Conservation (phyloP, 257 asterid species). For the Plantago major region DNA sequence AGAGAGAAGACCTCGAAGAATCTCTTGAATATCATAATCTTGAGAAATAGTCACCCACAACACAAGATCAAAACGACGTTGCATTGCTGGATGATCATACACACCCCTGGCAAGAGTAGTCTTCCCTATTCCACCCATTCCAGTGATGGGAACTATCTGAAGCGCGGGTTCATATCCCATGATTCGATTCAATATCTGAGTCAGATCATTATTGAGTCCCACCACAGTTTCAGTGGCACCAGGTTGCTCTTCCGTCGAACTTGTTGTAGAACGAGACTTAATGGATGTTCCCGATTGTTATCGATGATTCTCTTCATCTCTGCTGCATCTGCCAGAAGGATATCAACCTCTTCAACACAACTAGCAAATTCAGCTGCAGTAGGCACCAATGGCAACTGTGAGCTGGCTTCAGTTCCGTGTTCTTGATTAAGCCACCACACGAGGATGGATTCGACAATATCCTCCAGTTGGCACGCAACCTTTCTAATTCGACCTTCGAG, state of each 20-base stretch:
- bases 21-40: background rate
- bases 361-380: background rate
- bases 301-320: background rate
- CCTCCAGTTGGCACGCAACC: background rate
- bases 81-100: background rate
- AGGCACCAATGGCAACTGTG: background rate
- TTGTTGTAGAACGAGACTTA: no score
- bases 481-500: background rate
- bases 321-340: background rate
- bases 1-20: background rate
- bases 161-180: background rate
- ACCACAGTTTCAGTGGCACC: background rate
- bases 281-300: no score
- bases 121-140: constrained; percentile 8
- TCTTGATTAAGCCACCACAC: background rate
- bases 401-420: no score
- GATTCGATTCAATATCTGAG: background rate
- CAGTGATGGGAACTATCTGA: background rate
- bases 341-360: background rate
- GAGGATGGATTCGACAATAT: background rate
- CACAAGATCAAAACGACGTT: background rate
- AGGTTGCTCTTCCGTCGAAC: background rate
- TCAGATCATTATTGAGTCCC: background rate
- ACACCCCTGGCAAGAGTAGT: background rate
- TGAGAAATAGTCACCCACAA: constrained; percentile 8